phyloP scores from a whole-genome alignment of 2,329 filamentous ascomycete genomes.

The Xylaria polymorpha region DNA sequence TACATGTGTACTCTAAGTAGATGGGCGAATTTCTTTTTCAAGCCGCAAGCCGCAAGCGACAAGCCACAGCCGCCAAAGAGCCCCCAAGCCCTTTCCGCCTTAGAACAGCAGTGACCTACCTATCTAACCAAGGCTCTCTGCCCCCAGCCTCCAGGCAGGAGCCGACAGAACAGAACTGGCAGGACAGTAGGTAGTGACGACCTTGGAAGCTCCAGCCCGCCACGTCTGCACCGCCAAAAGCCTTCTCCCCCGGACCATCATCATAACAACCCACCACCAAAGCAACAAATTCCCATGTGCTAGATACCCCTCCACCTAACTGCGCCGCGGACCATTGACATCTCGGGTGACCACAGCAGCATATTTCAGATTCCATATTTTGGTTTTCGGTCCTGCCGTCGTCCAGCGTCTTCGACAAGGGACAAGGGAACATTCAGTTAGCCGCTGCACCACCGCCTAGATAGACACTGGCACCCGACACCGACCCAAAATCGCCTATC shows the following conservation, averaged over 20 bases:
- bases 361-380: not conserved
- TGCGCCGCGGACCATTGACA: slow-evolving; percentile 25
- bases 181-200: slow-evolving; percentile 28
- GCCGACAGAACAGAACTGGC: not conserved
- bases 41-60: slow-evolving; percentile 86
- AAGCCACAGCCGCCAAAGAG: slow-evolving; percentile 34
- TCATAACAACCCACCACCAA: slow-evolving; percentile 35
- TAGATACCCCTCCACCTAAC: slow-evolving; percentile 36
- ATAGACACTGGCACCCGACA: slow-evolving; percentile 31
- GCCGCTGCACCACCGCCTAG: not conserved
- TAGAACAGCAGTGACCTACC: not conserved
- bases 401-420: slow-evolving; percentile 9
- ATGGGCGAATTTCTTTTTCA: slow-evolving; percentile 97
- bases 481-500: slow-evolving; percentile 37
- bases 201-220: slow-evolving; percentile 23
- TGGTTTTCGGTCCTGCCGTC: slow-evolving; percentile 16
- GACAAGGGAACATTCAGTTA: slow-evolving; percentile 12
- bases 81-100: not conserved
- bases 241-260: slow-evolving; percentile 29
- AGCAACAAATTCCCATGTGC: slow-evolving; percentile 30
- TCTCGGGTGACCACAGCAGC: slow-evolving; percentile 27
- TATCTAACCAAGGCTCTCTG: not conserved
- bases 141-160: not conserved
- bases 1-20: slow-evolving; percentile 51
- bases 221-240: slow-evolving; percentile 21